Evolutionary conservation across 148 eudicot genomes (phyloP).

Genomic region (Cornus suecica): DNA sequence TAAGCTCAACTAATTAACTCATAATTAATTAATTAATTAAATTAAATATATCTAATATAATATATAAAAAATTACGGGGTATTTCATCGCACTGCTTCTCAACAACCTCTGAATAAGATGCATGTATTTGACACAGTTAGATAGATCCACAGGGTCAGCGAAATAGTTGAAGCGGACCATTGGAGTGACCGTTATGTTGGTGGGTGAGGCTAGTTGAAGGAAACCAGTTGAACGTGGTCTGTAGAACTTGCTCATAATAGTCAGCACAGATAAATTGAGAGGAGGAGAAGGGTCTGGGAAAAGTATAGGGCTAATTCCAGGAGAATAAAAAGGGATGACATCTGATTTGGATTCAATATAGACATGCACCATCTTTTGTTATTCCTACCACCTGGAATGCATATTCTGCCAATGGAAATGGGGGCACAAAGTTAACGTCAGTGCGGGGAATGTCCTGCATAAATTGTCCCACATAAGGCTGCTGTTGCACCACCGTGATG

Average conservation of each 20-base stretch:
- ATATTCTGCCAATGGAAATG: conserved; percentile 27
- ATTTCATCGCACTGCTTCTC: background rate
- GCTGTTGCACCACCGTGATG: conserved; percentile 26
- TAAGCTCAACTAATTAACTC: too few relatives aligned
- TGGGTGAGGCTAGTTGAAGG: conserved; percentile 4
- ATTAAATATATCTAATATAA: too few relatives aligned
- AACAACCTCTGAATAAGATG: background rate
- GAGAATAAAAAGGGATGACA: background rate
- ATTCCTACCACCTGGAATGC: conserved; percentile 42
- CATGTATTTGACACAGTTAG: background rate
- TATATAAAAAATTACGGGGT: too few relatives aligned
- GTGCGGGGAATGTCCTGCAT: conserved; percentile 52
- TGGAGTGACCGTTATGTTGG: background rate
- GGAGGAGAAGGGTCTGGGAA: conserved; percentile 19
- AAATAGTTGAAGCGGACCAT: conserved; percentile 20
- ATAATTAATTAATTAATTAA: too few relatives aligned
- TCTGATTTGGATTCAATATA: conserved; percentile 31
- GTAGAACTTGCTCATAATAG: conserved; percentile 1
- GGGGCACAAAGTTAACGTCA: conserved; percentile 37
- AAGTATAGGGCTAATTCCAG: background rate
- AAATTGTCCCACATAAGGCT: conserved; percentile 47
- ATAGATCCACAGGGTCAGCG: conserved; percentile 1
- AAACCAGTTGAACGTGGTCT: conserved; percentile 11
- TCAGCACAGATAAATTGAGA: background rate
- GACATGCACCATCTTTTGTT: conserved; percentile 27